Percentiles rank a stretch among this genome's conserved stretches.
Evolutionary conservation across 1,139 yeast species (phyloP).

Genomic region (Kodamaea plutei): DNA sequence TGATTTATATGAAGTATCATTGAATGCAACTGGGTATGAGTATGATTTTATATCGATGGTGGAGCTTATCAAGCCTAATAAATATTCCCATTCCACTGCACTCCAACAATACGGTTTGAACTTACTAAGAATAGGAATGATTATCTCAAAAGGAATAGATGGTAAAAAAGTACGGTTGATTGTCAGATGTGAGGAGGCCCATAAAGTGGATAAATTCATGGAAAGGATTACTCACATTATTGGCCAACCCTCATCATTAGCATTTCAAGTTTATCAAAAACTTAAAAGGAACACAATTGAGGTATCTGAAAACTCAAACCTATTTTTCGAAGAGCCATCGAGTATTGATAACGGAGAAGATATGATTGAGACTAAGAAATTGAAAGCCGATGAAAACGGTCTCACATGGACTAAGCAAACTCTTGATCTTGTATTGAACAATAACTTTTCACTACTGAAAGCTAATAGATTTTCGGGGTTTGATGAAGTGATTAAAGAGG

Average conservation of each 20-base stretch:
- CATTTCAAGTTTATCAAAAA: too few species aligned
- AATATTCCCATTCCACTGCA: conserved; percentile 20
- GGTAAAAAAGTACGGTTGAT: conserved; percentile 4
- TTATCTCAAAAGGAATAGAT: conserved; percentile 5
- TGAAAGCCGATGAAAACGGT: too few species aligned
- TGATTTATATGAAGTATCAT: conserved; percentile 3
- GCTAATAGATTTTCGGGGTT: conserved; percentile 4
- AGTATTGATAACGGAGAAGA: too few species aligned
- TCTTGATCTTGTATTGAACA: too few species aligned
- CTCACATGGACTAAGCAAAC: too few species aligned
- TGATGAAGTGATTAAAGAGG: conserved; percentile 2
- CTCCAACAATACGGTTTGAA: conserved; percentile 25
- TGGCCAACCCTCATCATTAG: conserved; percentile 6
- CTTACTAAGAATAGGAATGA: conserved; percentile 14
- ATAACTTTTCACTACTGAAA: too few species aligned
- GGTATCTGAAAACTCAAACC: too few species aligned
- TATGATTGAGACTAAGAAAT: too few species aligned
- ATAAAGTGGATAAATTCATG: conserved; percentile 9
- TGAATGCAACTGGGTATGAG: not conserved
- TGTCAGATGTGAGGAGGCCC: conserved; percentile 6
- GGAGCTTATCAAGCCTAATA: conserved; percentile 30
- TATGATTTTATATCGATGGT: conserved; percentile 15
- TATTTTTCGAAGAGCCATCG: too few species aligned
- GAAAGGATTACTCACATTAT: conserved; percentile 11
- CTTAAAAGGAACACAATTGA: too few species aligned